These are phyloP conservation scores for Penicillium diatomitis DNA, from an alignment of 495 filamentous ascomycete genomes.

Conservation along the genomic window DNA sequence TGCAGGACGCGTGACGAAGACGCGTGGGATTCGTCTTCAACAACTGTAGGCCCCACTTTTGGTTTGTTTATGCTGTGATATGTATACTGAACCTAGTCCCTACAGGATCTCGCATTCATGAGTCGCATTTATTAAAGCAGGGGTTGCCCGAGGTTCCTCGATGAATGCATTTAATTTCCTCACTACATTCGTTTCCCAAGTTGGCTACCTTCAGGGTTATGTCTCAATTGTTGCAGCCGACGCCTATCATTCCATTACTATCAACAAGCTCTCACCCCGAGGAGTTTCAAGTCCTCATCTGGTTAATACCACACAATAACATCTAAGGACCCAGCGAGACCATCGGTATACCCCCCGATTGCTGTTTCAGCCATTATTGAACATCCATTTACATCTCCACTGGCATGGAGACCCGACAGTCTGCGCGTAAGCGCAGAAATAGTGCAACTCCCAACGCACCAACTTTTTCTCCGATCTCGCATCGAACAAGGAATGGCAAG, in stretches of 20 bases:
- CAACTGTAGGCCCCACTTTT: conserved; percentile 15
- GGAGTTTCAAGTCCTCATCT: too few relatives aligned
- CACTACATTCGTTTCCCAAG: too few relatives aligned
- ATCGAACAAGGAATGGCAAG: conserved; percentile 10
- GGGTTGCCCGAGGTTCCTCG: too few relatives aligned
- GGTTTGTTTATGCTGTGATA: conserved; percentile 25
- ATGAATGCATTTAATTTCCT: too few relatives aligned
- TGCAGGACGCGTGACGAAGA: conserved; percentile 8
- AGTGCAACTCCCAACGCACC: conserved; percentile 16
- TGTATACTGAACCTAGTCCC: conserved; percentile 1
- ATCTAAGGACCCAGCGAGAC: too few relatives aligned
- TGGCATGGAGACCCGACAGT: conserved; percentile 23
- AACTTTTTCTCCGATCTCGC: conserved; percentile 12
- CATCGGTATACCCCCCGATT: too few relatives aligned
- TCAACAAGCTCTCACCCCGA: too few relatives aligned
- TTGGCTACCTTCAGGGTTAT: too few relatives aligned
- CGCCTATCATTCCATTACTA: too few relatives aligned
- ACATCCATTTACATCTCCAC: neutral
- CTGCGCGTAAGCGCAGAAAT: conserved; percentile 22
- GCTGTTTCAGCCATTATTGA: neutral
- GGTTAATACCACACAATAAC: too few relatives aligned
- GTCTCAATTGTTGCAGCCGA: too few relatives aligned
- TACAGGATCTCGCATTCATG: neutral
- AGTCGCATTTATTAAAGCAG: too few relatives aligned
- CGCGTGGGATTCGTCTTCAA: conserved; percentile 5